Conservation (phyloP, 1,284 basidiomycete genomes). For the Apiotrichum veenhuisii region DNA sequence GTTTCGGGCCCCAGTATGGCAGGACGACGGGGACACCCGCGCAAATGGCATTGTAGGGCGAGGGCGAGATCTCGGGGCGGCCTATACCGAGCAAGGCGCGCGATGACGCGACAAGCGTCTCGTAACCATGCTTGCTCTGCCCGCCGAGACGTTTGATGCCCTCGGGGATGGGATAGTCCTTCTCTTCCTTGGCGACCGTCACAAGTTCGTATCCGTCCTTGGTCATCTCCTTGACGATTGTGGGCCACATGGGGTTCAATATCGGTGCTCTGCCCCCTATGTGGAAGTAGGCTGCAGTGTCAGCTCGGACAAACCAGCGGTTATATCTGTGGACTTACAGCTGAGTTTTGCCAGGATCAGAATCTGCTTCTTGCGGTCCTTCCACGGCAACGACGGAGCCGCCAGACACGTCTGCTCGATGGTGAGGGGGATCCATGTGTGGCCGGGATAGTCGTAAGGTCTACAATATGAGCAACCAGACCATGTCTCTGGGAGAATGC, state of each 20-base stretch:
- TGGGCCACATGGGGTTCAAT: not conserved
- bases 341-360: constrained; percentile 39
- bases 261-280: not conserved
- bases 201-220: constrained; percentile 26
- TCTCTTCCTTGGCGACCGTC: constrained; percentile 30
- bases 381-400: constrained; percentile 24
- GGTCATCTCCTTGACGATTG: not conserved
- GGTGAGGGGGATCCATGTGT: constrained; percentile 39
- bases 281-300: not conserved
- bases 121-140: constrained; percentile 30
- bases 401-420: constrained; percentile 39
- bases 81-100: constrained; percentile 44
- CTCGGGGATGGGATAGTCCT: constrained; percentile 31
- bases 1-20: constrained; percentile 26
- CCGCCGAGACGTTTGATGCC: constrained; percentile 27
- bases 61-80: constrained; percentile 37
- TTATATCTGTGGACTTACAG: not conserved
- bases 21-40: constrained; percentile 46
- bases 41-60: constrained; percentile 39
- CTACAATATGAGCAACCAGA: constrained; percentile 12
- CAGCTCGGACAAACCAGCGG: not conserved
- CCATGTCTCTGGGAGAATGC: not conserved
- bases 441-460: constrained; percentile 33
- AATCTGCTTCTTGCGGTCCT: constrained; percentile 29
- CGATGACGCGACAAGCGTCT: constrained; percentile 28